Conservation (phyloP, 306 rosid species). For the Fagus crenata region DNA sequence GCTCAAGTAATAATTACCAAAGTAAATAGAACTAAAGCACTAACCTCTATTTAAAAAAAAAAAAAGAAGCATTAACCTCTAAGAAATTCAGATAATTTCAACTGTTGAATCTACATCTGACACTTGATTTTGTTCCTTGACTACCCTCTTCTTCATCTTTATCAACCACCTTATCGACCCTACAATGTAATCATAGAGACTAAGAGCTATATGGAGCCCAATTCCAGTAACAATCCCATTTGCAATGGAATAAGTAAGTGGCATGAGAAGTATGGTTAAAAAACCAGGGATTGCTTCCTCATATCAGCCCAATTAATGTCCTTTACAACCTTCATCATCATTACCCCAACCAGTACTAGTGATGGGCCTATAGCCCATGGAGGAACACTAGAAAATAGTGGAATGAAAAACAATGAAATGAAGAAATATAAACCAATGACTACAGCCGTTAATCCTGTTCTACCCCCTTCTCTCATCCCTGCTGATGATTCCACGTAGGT, state of each 20-base stretch:
- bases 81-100: constrained; percentile 44
- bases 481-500: constrained; percentile 80
- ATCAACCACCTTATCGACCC: constrained; percentile 48
- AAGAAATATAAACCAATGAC: constrained; percentile 65
- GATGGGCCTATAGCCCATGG: constrained; percentile 98
- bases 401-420: constrained; percentile 69
- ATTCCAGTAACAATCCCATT: constrained; percentile 86
- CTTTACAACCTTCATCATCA: constrained; percentile 93
- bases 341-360: constrained; percentile 85
- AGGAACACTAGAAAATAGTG: constrained; percentile 78
- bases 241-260: constrained; percentile 83
- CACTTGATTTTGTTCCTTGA: constrained; percentile 76
- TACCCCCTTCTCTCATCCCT: constrained; percentile 84
- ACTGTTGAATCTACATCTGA: constrained; percentile 46
- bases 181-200: constrained; percentile 50
- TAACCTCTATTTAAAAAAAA: neutral
- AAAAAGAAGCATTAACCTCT: constrained; percentile 8
- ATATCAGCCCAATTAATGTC: constrained; percentile 74
- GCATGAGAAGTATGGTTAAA: constrained; percentile 78
- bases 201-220: constrained; percentile 68
- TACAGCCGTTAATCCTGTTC: constrained; percentile 82
- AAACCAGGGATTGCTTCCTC: constrained; percentile 80
- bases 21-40: neutral
- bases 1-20: too few species aligned
- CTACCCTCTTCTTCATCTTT: constrained; percentile 59